Evolutionary conservation across 495 filamentous ascomycete species (phyloP).

Genomic region (Schizothecium vesticola): DNA sequence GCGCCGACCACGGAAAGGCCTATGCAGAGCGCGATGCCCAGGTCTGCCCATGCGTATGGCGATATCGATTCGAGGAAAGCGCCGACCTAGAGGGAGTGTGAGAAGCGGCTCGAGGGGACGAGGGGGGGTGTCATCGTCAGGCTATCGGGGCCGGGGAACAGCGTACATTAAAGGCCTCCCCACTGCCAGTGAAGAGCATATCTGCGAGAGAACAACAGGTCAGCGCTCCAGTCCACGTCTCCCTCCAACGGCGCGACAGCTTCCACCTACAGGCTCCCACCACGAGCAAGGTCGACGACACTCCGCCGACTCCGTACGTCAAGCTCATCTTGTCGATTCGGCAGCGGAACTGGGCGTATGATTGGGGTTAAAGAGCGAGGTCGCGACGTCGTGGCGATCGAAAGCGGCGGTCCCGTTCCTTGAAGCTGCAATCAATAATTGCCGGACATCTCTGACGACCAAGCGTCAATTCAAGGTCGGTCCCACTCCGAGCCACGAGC

Average conservation of each 20-base stretch:
- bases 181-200: conserved; percentile 94
- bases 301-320: conserved; percentile 63
- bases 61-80: conserved; percentile 91
- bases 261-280: conserved; percentile 74
- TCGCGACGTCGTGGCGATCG: conserved; percentile 8
- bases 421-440: conserved; percentile 10
- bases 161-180: conserved; percentile 92
- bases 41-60: conserved; percentile 85
- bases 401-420: conserved; percentile 8
- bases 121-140: not conserved
- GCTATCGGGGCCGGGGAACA: not conserved
- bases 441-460: conserved; percentile 1
- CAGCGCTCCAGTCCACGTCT: conserved; percentile 24
- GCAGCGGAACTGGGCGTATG: not conserved
- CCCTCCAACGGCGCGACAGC: not conserved
- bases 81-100: conserved; percentile 73
- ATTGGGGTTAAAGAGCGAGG: not conserved
- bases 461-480: conserved; percentile 6
- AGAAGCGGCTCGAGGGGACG: not conserved
- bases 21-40: conserved; percentile 92
- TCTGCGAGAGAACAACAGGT: conserved; percentile 51
- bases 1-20: conserved; percentile 93
- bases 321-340: conserved; percentile 46
- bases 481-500: not conserved
- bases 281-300: conserved; percentile 66